A percentile compares a stretch with the other conserved stretches of the same genome.
Evolutionary conservation across 2,329 filamentous ascomycete genomes (phyloP).

Genomic region (Phaeosphaeriaceae sp.): DNA sequence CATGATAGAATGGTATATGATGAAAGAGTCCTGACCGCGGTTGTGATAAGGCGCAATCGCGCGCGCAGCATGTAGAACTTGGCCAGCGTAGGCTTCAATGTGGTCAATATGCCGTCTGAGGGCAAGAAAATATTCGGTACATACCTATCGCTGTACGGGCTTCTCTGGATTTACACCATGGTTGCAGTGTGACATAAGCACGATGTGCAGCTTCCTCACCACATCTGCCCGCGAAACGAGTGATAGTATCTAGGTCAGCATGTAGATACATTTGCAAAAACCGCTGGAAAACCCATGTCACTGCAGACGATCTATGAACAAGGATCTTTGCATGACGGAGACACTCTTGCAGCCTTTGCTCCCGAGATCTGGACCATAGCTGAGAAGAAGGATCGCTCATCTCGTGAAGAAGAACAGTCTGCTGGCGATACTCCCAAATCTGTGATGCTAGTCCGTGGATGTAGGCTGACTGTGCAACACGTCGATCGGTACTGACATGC

Average conservation of each 20-base stretch:
- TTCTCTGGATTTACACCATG: conserved; percentile 54
- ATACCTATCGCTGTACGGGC: conserved; percentile 19
- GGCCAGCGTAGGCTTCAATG: conserved; percentile 19
- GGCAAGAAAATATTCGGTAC: not conserved
- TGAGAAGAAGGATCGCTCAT: conserved; percentile 23
- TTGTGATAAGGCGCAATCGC: conserved; percentile 24
- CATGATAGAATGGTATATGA: conserved; percentile 29
- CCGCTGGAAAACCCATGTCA: conserved; percentile 47
- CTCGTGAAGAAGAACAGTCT: conserved; percentile 18
- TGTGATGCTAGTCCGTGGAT: conserved; percentile 27
- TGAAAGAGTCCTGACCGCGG: conserved; percentile 25
- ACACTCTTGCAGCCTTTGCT: conserved; percentile 19
- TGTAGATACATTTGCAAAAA: conserved; percentile 69
- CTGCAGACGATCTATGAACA: conserved; percentile 38
- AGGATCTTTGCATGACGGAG: conserved; percentile 56
- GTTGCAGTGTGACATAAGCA: conserved; percentile 63
- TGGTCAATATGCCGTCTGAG: not conserved
- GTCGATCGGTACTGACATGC: conserved; percentile 59
- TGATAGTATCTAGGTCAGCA: conserved; percentile 67
- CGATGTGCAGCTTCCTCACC: conserved; percentile 68
- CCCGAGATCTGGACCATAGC: conserved; percentile 24
- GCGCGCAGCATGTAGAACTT: conserved; percentile 21
- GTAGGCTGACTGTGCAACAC: conserved; percentile 17
- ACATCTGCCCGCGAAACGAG: conserved; percentile 70
- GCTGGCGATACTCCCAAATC: conserved; percentile 25